These are phyloP conservation scores for Lipomyces sp. DNA, from an alignment of 805 yeast genomes.

Conservation along the genomic window DNA sequence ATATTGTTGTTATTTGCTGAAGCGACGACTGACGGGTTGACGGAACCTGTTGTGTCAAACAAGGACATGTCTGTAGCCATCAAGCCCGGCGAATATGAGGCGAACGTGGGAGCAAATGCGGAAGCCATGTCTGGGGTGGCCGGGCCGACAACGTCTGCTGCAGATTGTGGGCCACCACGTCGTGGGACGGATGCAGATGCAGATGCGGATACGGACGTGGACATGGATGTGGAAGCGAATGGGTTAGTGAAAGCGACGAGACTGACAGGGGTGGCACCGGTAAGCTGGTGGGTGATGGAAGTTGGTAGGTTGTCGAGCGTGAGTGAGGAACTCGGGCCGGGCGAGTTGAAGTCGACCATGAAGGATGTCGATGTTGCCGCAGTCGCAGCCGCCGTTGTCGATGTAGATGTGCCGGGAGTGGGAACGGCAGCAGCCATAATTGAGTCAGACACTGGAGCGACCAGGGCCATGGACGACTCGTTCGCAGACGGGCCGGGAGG, in stretches of 20 bases:
- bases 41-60: background rate
- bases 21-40: background rate
- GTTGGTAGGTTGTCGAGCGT: background rate
- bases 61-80: slow-evolving; percentile 1
- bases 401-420: too few species aligned
- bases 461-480: background rate
- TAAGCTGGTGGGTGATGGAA: slow-evolving; percentile 1
- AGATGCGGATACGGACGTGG: background rate
- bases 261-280: slow-evolving; percentile 4
- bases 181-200: background rate
- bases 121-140: background rate
- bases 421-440: background rate
- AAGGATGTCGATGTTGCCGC: background rate
- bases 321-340: background rate
- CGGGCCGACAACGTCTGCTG: background rate
- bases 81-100: background rate
- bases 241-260: slow-evolving; percentile 4
- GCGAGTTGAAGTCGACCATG: background rate
- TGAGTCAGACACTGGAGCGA: background rate
- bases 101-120: background rate
- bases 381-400: too few species aligned
- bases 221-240: slow-evolving; percentile 2
- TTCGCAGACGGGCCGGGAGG: background rate
- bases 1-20: too few species aligned
- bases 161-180: background rate